Conservation (phyloP, 441 rosid species). For the Erysimum cheiri region DNA sequence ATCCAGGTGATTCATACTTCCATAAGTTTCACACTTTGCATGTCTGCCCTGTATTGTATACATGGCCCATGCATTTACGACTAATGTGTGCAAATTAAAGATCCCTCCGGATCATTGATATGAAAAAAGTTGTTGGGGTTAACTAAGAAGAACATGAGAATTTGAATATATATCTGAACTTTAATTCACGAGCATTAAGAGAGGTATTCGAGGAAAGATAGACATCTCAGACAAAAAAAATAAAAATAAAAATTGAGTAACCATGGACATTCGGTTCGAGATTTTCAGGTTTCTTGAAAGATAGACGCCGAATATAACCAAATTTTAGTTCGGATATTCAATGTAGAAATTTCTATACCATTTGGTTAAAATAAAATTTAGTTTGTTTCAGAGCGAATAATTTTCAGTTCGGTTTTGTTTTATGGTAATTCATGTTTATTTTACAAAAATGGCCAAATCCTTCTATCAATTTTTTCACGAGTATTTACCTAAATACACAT, state of each 20-base stretch:
- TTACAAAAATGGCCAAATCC: background rate
- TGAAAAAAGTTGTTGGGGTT: background rate
- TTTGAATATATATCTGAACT: background rate
- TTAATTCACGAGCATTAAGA: background rate
- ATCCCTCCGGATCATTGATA: background rate
- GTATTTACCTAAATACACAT: background rate
- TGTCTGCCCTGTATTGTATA: slow-evolving; percentile 33
- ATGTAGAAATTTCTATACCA: background rate
- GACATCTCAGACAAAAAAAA: background rate
- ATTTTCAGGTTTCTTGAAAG: background rate
- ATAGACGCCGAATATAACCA: background rate
- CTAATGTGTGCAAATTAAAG: slow-evolving; percentile 1
- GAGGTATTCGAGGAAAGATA: background rate
- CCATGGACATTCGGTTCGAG: background rate
- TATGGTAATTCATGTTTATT: background rate
- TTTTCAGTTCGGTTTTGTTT: background rate
- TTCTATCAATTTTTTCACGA: background rate
- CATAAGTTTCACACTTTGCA: slow-evolving; percentile 43
- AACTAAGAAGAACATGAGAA: slow-evolving; percentile 3
- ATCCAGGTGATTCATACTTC: slow-evolving; percentile 47
- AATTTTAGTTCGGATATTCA: background rate
- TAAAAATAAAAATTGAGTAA: background rate
- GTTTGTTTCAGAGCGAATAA: background rate
- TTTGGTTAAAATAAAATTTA: background rate
- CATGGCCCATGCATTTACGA: slow-evolving; percentile 42